These are phyloP conservation scores for Bryum argenteum DNA, from an alignment of 225 moss, liverwort and hornwort genomes.

Conservation along the genomic window DNA sequence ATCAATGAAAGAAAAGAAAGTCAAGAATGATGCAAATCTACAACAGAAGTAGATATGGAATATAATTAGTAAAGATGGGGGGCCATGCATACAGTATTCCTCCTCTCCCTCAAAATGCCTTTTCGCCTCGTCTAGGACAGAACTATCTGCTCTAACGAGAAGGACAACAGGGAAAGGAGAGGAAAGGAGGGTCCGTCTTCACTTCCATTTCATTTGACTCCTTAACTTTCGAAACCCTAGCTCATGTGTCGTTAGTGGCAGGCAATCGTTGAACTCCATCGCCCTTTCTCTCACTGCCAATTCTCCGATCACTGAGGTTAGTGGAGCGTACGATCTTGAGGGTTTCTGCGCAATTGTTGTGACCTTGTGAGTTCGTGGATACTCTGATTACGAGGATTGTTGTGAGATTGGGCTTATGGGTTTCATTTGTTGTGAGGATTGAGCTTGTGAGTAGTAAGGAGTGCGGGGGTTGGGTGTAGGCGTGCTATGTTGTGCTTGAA, in stretches of 20 bases:
- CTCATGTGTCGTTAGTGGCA: neutral
- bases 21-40: neutral
- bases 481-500: slow-evolving; percentile 49
- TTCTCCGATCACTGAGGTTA: neutral
- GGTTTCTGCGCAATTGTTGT: neutral
- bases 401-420: no score
- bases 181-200: neutral
- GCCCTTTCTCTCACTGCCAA: neutral
- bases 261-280: no score
- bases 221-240: neutral
- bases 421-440: no score
- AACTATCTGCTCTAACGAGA: neutral
- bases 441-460: neutral
- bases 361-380: no score
- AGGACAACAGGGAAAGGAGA: neutral
- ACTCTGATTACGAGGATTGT: no score
- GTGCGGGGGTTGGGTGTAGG: neutral
- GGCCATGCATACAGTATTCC: neutral
- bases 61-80: neutral
- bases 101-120: neutral
- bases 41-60: no score
- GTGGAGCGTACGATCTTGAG: neutral
- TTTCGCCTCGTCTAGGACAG: neutral
- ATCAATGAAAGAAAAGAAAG: neutral
- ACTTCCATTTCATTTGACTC: neutral